Base-by-base conservation (phyloP, 768 basidiomycete species). In the Sporobolomyces roseus region DNA sequence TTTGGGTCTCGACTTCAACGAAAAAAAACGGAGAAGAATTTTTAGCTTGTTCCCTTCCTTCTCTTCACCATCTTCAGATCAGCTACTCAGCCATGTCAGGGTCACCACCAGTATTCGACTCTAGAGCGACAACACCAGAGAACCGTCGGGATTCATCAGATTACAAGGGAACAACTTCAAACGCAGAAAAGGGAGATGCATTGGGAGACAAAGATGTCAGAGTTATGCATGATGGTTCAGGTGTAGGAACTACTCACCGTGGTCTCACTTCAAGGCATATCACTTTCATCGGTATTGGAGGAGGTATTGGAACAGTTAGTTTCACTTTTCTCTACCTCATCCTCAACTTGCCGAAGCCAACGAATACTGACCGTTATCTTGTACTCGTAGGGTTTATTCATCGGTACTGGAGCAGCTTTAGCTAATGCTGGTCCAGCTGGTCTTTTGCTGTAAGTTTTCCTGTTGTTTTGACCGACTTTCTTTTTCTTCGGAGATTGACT, bases 331-430 rank as follows among this genome's bases (percentile, higher is more conserved):
- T n/a, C n/a, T n/a, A n/a, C 58, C 38, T 41, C 38, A 41, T 32
- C 45, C 27, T 25, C 55, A 3, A 23, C 45, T 23, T 43, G 23
- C 38, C 38, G 9, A 9, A 23, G 45, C 6, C 12, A 6, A 21
- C 13, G 45, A 46, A 10, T 46, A 23, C 6, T 23, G 21, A 46
- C 45, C 21, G 12, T 6, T 21, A 23, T 10, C 10, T 10, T 21
- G 6, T 23, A 21, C 45, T 46, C 10, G 12, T 46, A 60, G 58
- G 84, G 85, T 49, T 78, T 85, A 1, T 85, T 86, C 76, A 77
- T 86, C 23, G 82, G 83, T 13, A 81, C 82, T 4, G 85, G 83
- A 1, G 79, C 74, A 3, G 78, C 79, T 5, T 79, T 85, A 33
- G 79, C 80, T 3, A 80, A 81, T 43, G 83, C 82, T 3, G 85